Base-by-base conservation (phyloP, 208 protist species). In the Acanthamoeba triangularis region DNA sequence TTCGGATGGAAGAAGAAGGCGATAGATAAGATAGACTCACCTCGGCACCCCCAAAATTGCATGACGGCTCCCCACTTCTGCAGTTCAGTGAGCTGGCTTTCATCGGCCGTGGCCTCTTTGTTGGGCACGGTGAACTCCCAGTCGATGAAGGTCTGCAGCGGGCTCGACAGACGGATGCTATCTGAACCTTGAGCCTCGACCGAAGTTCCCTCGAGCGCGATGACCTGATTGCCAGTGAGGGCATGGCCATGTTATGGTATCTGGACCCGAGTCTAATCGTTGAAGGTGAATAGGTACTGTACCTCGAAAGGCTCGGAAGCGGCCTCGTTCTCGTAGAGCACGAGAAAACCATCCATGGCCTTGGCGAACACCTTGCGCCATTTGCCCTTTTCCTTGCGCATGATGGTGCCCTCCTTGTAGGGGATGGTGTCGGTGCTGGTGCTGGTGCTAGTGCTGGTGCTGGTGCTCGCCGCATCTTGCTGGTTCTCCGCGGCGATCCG, bases 261-360 rank as follows among this genome's bases (percentile, higher is more conserved):
- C n/a, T n/a, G n/a, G n/a, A n/a, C n/a, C n/a, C n/a, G n/a, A n/a
- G n/a, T n/a, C n/a, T n/a, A n/a, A n/a, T n/a, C n/a, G n/a, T 1
- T 6, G 33, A 49, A 11, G 11, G 16, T 2, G 54, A 10, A 20
- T 72, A 10, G 3, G 72, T 2, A 2, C 2, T 13, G 33, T 65
- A 63, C 49, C 72, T 94, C 49, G 30, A 61, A 85, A 0, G 90
- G 67, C 44, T 78, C 49, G 25, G 16, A 37, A 56, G 47, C 54
- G 35, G 14, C 44, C 49, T 78, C 54, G 25, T 63, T 69, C 49
- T 94, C 90, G 72, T 94, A 94, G 41, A 94, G 35, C 25, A 94
- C 90, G 30, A 94, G 47, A 37, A 94, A 94, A n/a, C 90, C 90
- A 20, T 94, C 90, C 72, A 94, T 85, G 33, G 56, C 90, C 41